A percentile compares a stretch with the other conserved stretches of the same genome.
Conservation (phyloP, 805 yeast genomes). For the Dipodascus geniculatus region DNA sequence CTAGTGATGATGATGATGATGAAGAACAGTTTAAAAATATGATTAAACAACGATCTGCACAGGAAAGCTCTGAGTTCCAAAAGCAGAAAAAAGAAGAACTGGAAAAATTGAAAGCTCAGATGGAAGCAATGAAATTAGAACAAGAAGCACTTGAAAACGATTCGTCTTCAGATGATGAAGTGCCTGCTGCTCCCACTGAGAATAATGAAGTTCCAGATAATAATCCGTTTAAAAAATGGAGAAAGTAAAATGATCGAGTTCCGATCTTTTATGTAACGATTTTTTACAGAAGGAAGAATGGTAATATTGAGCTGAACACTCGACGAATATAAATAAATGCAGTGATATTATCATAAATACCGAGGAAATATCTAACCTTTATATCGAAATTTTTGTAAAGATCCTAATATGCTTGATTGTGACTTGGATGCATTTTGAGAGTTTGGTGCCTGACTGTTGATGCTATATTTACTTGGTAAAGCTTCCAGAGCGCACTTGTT, state of each 20-base stretch:
- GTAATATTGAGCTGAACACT: not conserved
- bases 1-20: constrained; percentile 20
- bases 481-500: not conserved
- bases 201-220: not conserved
- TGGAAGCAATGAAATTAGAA: constrained; percentile 16
- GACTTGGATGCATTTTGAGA: not conserved
- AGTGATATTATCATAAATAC: too few species aligned
- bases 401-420: not conserved
- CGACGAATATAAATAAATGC: not conserved
- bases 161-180: not conserved
- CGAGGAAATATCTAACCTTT: not conserved
- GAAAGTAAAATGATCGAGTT: not conserved
- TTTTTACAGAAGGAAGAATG: not conserved
- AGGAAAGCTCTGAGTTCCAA: constrained; percentile 1
- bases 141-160: constrained; percentile 1
- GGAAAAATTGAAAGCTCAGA: not conserved
- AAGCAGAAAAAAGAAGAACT: constrained; percentile 4
- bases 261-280: too few species aligned
- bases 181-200: not conserved
- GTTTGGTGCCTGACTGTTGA: not conserved
- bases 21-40: constrained; percentile 25
- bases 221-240: constrained; percentile 1
- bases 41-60: constrained; percentile 14
- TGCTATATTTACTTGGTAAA: not conserved
- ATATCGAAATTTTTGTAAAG: not conserved